These are phyloP conservation scores for Sphagnum magellanicum DNA, from an alignment of 228 moss, liverwort and hornwort genomes.

Conservation along the genomic window DNA sequence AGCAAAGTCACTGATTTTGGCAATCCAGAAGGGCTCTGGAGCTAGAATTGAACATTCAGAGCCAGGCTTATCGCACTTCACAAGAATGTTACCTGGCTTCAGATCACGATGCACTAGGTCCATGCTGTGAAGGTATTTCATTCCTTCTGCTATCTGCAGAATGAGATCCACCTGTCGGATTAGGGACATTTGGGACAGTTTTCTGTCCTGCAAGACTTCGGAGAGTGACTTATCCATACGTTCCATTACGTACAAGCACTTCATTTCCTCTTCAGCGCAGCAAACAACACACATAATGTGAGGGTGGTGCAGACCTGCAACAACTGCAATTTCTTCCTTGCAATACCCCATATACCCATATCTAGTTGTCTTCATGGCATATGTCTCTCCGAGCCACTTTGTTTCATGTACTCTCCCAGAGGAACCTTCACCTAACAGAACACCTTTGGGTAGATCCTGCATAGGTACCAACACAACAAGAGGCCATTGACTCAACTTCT, in stretches of 20 bases:
- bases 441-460: background rate
- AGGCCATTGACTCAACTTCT: background rate
- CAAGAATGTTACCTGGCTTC: slow-evolving; percentile 13
- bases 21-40: slow-evolving; percentile 3
- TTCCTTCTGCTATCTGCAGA: slow-evolving; percentile 18
- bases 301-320: slow-evolving; percentile 12
- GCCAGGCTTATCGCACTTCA: slow-evolving; percentile 8
- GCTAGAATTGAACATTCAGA: background rate
- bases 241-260: slow-evolving; percentile 15
- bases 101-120: slow-evolving; percentile 19
- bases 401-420: background rate
- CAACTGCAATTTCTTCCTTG: slow-evolving; percentile 3
- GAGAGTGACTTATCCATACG: slow-evolving; percentile 6
- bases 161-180: slow-evolving; percentile 2
- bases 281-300: slow-evolving; percentile 8
- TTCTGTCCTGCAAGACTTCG: background rate
- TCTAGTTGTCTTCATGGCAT: slow-evolving; percentile 3
- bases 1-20: slow-evolving; percentile 21
- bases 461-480: background rate
- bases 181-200: background rate
- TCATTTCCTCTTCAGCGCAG: background rate
- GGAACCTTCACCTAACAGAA: background rate
- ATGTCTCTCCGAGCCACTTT: background rate
- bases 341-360: background rate
- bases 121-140: slow-evolving; percentile 17